Percentiles rank a stretch among this genome's conserved stretches.
phyloP scores from a whole-genome alignment of 768 basidiomycete species.

The Termitomyces sp. region DNA sequence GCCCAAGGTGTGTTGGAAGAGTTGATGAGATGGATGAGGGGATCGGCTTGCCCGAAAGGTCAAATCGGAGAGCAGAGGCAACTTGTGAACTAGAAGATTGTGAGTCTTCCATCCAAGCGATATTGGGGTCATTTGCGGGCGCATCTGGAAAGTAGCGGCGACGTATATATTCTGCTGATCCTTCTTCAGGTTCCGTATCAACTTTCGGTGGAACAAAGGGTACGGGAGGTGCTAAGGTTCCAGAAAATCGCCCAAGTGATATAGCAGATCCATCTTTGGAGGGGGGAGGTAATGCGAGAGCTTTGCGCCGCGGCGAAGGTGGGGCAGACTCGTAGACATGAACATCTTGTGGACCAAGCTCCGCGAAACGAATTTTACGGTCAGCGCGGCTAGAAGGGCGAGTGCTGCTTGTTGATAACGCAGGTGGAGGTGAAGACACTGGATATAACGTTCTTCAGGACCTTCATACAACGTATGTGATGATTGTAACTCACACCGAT shows the following conservation, averaged over 20 bases:
- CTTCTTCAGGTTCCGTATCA: conserved; percentile 49
- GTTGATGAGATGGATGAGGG: conserved; percentile 45
- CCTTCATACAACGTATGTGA: background rate
- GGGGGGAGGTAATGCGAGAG: conserved; percentile 57
- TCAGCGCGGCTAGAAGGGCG: conserved; percentile 58
- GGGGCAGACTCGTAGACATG: conserved; percentile 83
- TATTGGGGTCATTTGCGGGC: conserved; percentile 62
- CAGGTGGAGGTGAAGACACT: conserved; percentile 39
- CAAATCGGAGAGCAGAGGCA: conserved; percentile 60
- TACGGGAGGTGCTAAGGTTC: conserved; percentile 18
- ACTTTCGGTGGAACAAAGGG: background rate
- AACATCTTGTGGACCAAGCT: conserved; percentile 69
- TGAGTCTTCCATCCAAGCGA: conserved; percentile 71
- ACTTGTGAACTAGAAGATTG: conserved; percentile 24
- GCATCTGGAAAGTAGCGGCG: conserved; percentile 77
- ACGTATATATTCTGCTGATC: conserved; percentile 81
- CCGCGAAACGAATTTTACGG: conserved; percentile 71
- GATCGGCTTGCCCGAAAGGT: conserved; percentile 73
- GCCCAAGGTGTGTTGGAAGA: conserved; percentile 80
- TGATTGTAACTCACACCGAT: conserved; percentile 12
- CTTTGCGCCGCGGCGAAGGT: conserved; percentile 62
- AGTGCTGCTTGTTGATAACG: conserved; percentile 45
- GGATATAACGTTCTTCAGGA: conserved; percentile 9
- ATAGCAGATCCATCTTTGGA: conserved; percentile 32
- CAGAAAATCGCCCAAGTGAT: conserved; percentile 38